These are phyloP conservation scores for Lasiodiplodia citricola DNA, from an alignment of 2,329 filamentous ascomycete genomes.

Conservation along the genomic window DNA sequence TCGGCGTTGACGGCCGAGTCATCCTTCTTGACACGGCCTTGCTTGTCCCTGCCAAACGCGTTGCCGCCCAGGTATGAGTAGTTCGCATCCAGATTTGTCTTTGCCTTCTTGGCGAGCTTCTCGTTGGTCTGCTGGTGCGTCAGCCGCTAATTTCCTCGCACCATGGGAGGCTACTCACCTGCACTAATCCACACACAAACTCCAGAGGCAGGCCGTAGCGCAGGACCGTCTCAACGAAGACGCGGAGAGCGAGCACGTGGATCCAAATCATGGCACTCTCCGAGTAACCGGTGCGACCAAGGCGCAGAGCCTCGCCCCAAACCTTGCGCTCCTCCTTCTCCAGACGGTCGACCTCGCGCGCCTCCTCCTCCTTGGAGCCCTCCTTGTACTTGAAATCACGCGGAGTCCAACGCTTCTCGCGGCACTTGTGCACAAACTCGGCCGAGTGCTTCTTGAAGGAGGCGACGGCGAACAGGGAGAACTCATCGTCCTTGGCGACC, in stretches of 20 bases:
- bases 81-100: slow-evolving; percentile 70
- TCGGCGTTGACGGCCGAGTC: slow-evolving; percentile 80
- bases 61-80: slow-evolving; percentile 96
- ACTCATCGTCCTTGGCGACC: slow-evolving; percentile 86
- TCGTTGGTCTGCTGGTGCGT: slow-evolving; percentile 67
- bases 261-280: slow-evolving; percentile 97
- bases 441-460: slow-evolving; percentile 89
- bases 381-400: slow-evolving; percentile 93
- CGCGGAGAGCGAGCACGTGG: slow-evolving; percentile 85
- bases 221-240: slow-evolving; percentile 98
- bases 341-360: slow-evolving; percentile 81
- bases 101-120: slow-evolving; percentile 80
- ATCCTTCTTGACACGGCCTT: slow-evolving; percentile 88
- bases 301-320: slow-evolving; percentile 86
- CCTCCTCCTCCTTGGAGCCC: slow-evolving; percentile 87
- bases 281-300: slow-evolving; percentile 91
- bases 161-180: slow-evolving; percentile 59
- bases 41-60: slow-evolving; percentile 90
- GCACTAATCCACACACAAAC: slow-evolving; percentile 82
- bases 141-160: not conserved
- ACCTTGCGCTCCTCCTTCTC: slow-evolving; percentile 86
- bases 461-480: slow-evolving; percentile 84
- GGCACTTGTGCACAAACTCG: slow-evolving; percentile 90
- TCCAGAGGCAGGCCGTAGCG: slow-evolving; percentile 91
- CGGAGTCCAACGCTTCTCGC: slow-evolving; percentile 93